Conservation (phyloP, 352 stramenopile genomes). For the Phytophthora podocarpi region DNA sequence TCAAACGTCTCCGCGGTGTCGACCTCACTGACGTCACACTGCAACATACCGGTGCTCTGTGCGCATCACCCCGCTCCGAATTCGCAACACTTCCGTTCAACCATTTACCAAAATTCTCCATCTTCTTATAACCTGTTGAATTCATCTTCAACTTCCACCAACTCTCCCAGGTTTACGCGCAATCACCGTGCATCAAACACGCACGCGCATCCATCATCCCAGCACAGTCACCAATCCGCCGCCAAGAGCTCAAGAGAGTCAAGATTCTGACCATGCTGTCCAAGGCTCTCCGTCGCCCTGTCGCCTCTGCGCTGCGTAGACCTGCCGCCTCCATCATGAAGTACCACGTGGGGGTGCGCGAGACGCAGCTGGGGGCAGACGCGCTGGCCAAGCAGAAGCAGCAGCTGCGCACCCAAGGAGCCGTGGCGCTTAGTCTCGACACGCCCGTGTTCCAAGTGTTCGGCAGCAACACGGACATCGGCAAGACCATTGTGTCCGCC, state of each 20-base stretch:
- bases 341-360: slow-evolving; percentile 59
- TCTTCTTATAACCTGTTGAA: neutral
- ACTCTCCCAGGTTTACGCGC: slow-evolving; percentile 6
- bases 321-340: neutral
- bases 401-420: slow-evolving; percentile 58
- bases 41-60: slow-evolving; percentile 13
- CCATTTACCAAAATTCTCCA: neutral
- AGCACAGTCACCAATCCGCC: slow-evolving; percentile 21
- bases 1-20: neutral
- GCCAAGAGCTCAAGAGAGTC: slow-evolving; percentile 6
- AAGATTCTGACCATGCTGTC: slow-evolving; percentile 23
- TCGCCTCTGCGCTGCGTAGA: neutral
- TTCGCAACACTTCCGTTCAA: slow-evolving; percentile 9
- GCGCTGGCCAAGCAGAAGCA: slow-evolving; percentile 52
- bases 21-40: slow-evolving; percentile 23
- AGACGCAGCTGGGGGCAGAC: slow-evolving; percentile 34
- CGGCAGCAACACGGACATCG: slow-evolving; percentile 97
- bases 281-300: slow-evolving; percentile 15
- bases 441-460: slow-evolving; percentile 92
- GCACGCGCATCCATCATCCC: neutral
- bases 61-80: slow-evolving; percentile 15
- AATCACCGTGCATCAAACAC: slow-evolving; percentile 10
- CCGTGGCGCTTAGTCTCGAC: slow-evolving; percentile 54
- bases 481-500: slow-evolving; percentile 96
- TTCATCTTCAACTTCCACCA: slow-evolving; percentile 9